phyloP scores from a whole-genome alignment of 179 eudicot genomes.

The Silene coronaria region DNA sequence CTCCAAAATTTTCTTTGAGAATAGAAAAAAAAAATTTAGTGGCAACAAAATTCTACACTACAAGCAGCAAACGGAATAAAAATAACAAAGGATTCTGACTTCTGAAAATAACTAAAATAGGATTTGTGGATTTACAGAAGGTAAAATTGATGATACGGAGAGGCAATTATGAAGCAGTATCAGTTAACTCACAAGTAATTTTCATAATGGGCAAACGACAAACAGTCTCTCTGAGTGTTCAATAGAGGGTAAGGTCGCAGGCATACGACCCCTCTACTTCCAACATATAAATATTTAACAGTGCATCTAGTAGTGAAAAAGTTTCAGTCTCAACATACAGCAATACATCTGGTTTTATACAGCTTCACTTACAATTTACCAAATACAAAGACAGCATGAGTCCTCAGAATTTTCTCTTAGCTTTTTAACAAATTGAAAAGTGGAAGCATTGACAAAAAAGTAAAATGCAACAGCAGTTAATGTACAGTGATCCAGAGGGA shows the following conservation, averaged over 20 bases:
- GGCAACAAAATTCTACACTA: neutral
- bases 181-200: neutral
- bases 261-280: neutral
- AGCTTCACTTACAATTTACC: neutral
- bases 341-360: neutral
- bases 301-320: neutral
- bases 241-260: neutral
- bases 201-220: neutral
- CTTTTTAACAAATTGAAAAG: neutral
- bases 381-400: neutral
- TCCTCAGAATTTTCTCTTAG: neutral
- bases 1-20: conserved; percentile 29
- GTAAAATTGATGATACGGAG: neutral
- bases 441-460: conserved; percentile 3
- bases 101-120: neutral
- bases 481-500: neutral
- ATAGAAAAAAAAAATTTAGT: neutral
- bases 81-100: neutral
- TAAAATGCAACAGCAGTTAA: neutral
- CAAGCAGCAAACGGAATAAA: neutral
- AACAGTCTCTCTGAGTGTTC: neutral
- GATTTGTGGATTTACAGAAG: neutral
- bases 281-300: neutral
- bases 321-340: neutral
- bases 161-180: neutral